Base-by-base conservation (phyloP, 352 stramenopile species). In the Lagenidium sp. region DNA sequence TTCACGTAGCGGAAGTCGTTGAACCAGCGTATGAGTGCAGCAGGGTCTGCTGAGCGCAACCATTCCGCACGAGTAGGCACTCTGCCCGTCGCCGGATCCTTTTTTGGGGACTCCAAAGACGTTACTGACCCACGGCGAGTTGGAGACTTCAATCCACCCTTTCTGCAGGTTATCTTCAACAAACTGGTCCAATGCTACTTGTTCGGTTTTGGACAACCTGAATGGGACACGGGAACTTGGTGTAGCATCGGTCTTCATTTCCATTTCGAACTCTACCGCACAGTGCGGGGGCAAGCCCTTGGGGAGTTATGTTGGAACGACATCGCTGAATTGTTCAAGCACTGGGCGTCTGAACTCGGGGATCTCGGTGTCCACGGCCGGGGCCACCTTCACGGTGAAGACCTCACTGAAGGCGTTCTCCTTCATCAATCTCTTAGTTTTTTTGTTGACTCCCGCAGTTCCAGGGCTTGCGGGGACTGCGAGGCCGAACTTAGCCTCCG, bases 51-150 rank as follows among this genome's bases (percentile, higher is more conserved):
- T 5, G 23, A 28, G 13, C 38, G 25, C 6, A 60, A 18, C 47
- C 53, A 62, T 42, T 52, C 47, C 6, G 8, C 11, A 2, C 47
- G 26, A 30, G 20, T 48, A 12, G 42, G 53, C 12, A 44, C 12
- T 16, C 47, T 43, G n/a, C 43, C 43, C 16, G 44, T 52, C 15
- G 11, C 35, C n/a, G 41, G 44, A 31, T 64, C 50, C 40, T 56
- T 60, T n/a, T 35, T 63, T 63, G 0, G 51, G 44, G 4, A 52
- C 28, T n/a, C 32, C 50, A 38, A 60, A 65, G 15, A 65, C 42
- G 24, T 60, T 60, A 8, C 46, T 56, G 6, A 60, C 40, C 40
- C 48, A 56, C 18, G 48, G 40, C 11, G 40, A 56, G 23, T 50
- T 18, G 3, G 20, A 44, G 1, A 50, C 15, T 19, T 56, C 34